These are phyloP conservation scores for Geranium rotundifolium DNA, from an alignment of 345 rosid genomes.

Conservation along the genomic window DNA sequence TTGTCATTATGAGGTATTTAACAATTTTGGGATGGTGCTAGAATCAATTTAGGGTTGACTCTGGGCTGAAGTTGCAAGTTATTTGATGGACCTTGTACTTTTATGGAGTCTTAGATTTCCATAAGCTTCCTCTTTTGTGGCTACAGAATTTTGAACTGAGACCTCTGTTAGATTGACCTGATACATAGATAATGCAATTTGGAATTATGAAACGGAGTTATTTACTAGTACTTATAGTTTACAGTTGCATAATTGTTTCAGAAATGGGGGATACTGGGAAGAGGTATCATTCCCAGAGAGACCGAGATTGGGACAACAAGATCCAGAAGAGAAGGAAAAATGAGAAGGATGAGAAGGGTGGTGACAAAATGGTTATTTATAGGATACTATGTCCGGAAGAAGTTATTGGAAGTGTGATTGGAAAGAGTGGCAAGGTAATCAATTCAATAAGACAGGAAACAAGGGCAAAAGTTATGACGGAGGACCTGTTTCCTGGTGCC, in stretches of 20 bases:
- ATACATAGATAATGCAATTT: not conserved
- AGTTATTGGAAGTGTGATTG: constrained; percentile 94
- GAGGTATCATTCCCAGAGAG: constrained; percentile 36
- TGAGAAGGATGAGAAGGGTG: constrained; percentile 38
- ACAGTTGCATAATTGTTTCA: not conserved
- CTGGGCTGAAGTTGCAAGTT: not conserved
- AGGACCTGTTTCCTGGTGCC: constrained; percentile 73
- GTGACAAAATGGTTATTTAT: constrained; percentile 56
- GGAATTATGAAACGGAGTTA: not conserved
- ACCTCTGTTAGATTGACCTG: not conserved
- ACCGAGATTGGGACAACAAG: constrained; percentile 34
- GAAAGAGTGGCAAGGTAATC: constrained; percentile 84
- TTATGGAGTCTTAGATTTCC: not conserved
- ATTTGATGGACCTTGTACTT: not conserved
- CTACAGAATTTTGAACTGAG: not conserved
- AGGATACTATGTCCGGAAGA: constrained; percentile 81
- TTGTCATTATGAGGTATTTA: not conserved
- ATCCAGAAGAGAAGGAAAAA: constrained; percentile 51
- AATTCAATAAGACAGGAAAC: constrained; percentile 80
- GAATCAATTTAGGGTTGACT: not conserved
- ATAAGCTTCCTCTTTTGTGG: too few species aligned
- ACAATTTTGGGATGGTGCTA: not conserved
- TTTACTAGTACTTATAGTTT: too few species aligned
- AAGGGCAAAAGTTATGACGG: constrained; percentile 81
- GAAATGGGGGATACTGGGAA: constrained; percentile 75